Evolutionary conservation across 495 filamentous ascomycete species (phyloP).

Genomic region (Durotheca rogersii): DNA sequence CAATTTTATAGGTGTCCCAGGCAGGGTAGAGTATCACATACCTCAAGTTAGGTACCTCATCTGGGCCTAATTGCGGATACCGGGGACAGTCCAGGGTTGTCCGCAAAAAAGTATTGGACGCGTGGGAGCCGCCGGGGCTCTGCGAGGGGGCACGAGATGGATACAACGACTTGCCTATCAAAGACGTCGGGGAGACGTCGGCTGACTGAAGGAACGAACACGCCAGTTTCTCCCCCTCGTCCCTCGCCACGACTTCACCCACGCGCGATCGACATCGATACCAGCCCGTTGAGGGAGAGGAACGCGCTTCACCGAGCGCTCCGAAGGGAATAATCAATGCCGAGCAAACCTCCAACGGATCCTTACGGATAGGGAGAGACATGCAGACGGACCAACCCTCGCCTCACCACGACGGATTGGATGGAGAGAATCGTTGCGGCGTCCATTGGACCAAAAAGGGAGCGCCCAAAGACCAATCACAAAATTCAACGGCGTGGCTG

Average conservation of each 20-base stretch:
- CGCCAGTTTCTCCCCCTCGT: slow-evolving; percentile 2
- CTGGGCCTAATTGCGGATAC: too few species aligned
- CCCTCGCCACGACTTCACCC: slow-evolving; percentile 2
- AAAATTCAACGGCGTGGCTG: slow-evolving; percentile 12
- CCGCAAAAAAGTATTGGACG: neutral
- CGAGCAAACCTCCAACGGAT: slow-evolving; percentile 10
- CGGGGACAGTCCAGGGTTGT: too few species aligned
- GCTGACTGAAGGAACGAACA: slow-evolving; percentile 6
- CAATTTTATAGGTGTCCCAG: too few species aligned
- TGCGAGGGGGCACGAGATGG: neutral
- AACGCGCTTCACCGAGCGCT: slow-evolving; percentile 24
- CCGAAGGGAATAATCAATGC: slow-evolving; percentile 9
- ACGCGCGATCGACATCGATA: slow-evolving; percentile 7
- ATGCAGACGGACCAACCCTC: slow-evolving; percentile 25
- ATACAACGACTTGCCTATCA: too few species aligned
- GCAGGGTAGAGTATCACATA: too few species aligned
- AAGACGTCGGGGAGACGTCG: too few species aligned
- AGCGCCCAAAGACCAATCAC: slow-evolving; percentile 20
- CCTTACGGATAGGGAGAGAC: slow-evolving; percentile 32
- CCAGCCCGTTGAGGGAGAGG: slow-evolving; percentile 8
- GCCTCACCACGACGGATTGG: slow-evolving; percentile 5
- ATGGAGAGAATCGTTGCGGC: neutral
- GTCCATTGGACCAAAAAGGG: slow-evolving; percentile 26
- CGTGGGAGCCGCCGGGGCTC: neutral
- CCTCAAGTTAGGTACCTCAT: too few species aligned